Conservation (phyloP, 1,284 basidiomycete species). For the Papiliotrema flavescens region DNA sequence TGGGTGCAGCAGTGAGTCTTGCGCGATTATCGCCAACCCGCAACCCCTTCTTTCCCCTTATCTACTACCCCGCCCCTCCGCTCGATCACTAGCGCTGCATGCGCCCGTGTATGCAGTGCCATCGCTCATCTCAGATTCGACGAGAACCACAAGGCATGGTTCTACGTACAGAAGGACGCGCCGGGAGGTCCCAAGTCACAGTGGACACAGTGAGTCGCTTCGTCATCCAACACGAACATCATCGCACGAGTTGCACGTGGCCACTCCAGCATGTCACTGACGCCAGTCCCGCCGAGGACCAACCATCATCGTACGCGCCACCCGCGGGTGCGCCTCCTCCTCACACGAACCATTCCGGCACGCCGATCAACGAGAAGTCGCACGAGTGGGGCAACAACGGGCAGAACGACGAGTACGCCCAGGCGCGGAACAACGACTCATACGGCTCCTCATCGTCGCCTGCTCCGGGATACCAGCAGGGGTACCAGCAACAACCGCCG, state of each 20-base stretch:
- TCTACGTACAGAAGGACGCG: conserved; percentile 49
- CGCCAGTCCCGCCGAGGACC: conserved; percentile 43
- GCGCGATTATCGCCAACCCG: too few species aligned
- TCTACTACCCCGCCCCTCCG: too few species aligned
- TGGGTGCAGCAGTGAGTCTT: conserved; percentile 42
- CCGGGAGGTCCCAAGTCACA: conserved; percentile 40
- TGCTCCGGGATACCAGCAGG: neutral
- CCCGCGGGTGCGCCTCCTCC: conserved; percentile 43
- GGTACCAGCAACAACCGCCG: conserved; percentile 6
- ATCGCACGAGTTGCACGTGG: neutral
- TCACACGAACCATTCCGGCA: conserved; percentile 2
- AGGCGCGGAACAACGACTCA: conserved; percentile 6
- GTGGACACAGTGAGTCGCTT: conserved; percentile 47
- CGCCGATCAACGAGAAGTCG: conserved; percentile 12
- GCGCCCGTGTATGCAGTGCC: too few species aligned
- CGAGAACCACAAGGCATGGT: conserved; percentile 48
- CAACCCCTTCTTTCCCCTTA: too few species aligned
- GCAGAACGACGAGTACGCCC: too few species aligned
- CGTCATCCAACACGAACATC: neutral
- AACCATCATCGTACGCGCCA: conserved; percentile 28
- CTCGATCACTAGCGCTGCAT: too few species aligned
- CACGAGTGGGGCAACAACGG: neutral
- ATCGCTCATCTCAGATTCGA: conserved; percentile 34
- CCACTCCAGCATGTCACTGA: neutral
- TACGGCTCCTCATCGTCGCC: neutral